A percentile compares a stretch with the other conserved stretches of the same genome.
Conservation (phyloP, 1,284 basidiomycete species). For the Puccinia horiana region DNA sequence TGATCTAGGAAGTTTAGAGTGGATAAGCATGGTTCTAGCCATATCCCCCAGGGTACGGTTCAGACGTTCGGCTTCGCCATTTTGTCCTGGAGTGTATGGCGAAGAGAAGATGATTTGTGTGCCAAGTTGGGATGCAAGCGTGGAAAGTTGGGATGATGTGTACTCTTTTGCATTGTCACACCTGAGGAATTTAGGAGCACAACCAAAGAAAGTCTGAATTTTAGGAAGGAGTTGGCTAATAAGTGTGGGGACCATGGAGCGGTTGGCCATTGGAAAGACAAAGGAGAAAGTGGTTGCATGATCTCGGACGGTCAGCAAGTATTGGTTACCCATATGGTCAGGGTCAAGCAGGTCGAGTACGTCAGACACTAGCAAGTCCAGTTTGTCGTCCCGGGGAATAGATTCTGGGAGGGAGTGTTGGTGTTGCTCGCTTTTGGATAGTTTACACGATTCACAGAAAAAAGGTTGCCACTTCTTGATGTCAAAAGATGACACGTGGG, state of each 20-base stretch:
- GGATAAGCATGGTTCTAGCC: neutral
- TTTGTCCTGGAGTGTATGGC: slow-evolving; percentile 17
- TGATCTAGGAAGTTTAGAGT: neutral
- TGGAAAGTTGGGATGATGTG: neutral
- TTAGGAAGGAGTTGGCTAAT: neutral
- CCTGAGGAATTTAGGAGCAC: neutral
- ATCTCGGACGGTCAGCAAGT: neutral
- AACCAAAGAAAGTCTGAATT: neutral
- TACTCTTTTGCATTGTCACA: neutral
- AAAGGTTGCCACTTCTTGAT: too few species aligned
- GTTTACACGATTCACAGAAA: too few species aligned
- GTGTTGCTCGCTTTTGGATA: too few species aligned
- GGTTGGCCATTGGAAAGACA: neutral
- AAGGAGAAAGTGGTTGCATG: neutral
- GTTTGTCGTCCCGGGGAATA: too few species aligned
- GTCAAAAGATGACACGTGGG: neutral
- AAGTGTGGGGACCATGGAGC: neutral
- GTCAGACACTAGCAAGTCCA: neutral
- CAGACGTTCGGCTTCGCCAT: slow-evolving; percentile 25
- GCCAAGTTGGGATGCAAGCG: neutral
- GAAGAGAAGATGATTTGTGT: neutral
- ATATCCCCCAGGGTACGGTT: slow-evolving; percentile 25
- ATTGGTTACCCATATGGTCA: neutral
- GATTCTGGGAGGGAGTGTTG: too few species aligned
- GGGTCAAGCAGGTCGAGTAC: neutral